Base-by-base conservation (phyloP, 768 basidiomycete species). In the Rhizopogon vesiculosus region DNA sequence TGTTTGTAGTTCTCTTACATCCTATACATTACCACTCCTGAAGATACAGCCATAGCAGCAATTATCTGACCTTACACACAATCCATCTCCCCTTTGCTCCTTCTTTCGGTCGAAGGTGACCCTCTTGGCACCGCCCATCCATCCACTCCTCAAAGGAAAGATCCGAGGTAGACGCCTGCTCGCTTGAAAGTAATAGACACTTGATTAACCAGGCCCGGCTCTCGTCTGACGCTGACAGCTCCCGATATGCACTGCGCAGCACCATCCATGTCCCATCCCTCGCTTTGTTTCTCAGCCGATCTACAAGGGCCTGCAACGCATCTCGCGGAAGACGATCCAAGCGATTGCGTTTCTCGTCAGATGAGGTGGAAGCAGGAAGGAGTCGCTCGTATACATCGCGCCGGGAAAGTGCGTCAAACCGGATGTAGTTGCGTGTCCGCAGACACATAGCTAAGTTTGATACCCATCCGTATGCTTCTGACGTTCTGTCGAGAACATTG, bases 211-310 rank as follows among this genome's bases (percentile, higher is more conserved):
- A 86, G 9, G 52, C 53, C 42, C 69, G 72, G 7, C 77, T 78
- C 33, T 73, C 71, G 33, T 69, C 66, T 7, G 70, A 63, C 1
- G 69, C 67, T 22, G 70, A 65, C 16, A 89, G 54, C 62, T 89
- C 88, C 44, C 85, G 75, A 65, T 90, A 89, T 0, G 81, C 81
- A 19, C 77, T 72, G 31, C 86, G 81, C 43, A 90, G 61, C 15
- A 87, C 68, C 0, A 48, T 63, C 88, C 88, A 90, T 2, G 81
- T 70, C n/a, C 72, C 78, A 18, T 75, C 73, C 33, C 84, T 76
- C 6, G 75, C 75, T 66, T 80, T 84, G 2, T 56, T 64, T 15
- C 83, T 78, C 38, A 89, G 63, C 4, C 69, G 68, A 19, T 78
- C 74, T 9, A 85, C 63, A 1, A 84, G 72, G 15, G 61, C 62